These are phyloP conservation scores for Penicillium pancosmium DNA, from an alignment of 495 filamentous ascomycete genomes.

Conservation along the genomic window DNA sequence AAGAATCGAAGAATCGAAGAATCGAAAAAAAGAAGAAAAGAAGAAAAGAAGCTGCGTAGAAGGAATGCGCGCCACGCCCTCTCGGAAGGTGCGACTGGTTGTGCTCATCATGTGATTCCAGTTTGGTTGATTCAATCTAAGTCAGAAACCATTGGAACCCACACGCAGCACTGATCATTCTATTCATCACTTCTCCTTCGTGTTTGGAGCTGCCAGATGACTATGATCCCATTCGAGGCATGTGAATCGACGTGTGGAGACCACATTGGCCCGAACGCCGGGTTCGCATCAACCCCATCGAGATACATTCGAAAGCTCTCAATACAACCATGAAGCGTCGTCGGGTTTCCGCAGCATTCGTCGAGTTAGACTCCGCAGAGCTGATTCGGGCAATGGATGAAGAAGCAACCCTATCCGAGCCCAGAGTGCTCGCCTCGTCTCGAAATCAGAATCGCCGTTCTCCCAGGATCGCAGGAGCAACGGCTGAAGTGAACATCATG, in stretches of 20 bases:
- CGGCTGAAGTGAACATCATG: not conserved
- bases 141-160: not conserved
- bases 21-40: too few species aligned
- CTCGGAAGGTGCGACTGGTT: not conserved
- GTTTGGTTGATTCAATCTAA: not conserved
- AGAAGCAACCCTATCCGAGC: not conserved
- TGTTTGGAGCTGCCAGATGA: not conserved
- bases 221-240: not conserved
- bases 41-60: too few species aligned
- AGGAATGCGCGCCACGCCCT: too few species aligned
- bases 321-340: slow-evolving; percentile 1
- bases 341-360: slow-evolving; percentile 4
- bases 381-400: slow-evolving; percentile 11
- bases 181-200: not conserved
- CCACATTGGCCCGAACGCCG: not conserved
- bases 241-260: not conserved
- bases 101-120: slow-evolving; percentile 14
- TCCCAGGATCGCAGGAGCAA: not conserved
- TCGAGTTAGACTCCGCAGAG: slow-evolving; percentile 8
- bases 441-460: not conserved
- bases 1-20: too few species aligned
- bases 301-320: not conserved
- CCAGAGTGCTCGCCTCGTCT: not conserved
- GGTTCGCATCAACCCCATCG: not conserved
- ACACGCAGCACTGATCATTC: not conserved